phyloP scores from a whole-genome alignment of 2,329 filamentous ascomycete genomes.

The Ascochyta koolunga region DNA sequence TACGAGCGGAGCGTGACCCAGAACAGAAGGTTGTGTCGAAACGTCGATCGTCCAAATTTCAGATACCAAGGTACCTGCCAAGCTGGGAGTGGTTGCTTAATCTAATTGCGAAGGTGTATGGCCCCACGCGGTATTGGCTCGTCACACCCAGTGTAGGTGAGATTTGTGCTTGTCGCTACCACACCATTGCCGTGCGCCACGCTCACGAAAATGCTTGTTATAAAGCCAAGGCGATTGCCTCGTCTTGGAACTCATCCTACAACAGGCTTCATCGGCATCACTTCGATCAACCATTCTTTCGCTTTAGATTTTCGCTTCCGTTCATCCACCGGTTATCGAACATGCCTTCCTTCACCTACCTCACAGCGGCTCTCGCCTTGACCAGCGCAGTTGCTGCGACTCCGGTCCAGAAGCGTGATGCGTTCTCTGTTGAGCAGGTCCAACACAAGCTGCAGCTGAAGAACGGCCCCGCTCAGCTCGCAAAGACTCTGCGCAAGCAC shows the following conservation, averaged over 20 bases:
- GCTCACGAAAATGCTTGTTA: slow-evolving; percentile 28
- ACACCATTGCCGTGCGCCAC: slow-evolving; percentile 16
- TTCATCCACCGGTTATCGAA: slow-evolving; percentile 13
- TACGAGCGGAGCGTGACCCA: slow-evolving; percentile 26
- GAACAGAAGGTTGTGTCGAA: slow-evolving; percentile 36
- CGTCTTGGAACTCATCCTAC: slow-evolving; percentile 25
- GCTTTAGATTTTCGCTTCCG: slow-evolving; percentile 17
- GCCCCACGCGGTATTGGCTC: slow-evolving; percentile 16
- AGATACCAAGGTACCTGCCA: slow-evolving; percentile 37
- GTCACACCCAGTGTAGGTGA: slow-evolving; percentile 14
- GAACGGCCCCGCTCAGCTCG: slow-evolving; percentile 47
- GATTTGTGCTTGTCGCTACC: slow-evolving; percentile 17
- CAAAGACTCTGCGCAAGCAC: slow-evolving; percentile 51
- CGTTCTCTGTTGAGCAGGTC: slow-evolving; percentile 43
- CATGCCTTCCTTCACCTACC: slow-evolving; percentile 43
- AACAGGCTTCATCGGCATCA: slow-evolving; percentile 23
- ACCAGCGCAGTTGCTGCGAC: slow-evolving; percentile 32
- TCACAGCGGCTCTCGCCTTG: slow-evolving; percentile 43
- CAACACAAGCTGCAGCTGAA: slow-evolving; percentile 38
- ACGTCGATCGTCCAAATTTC: slow-evolving; percentile 21
- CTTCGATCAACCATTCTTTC: slow-evolving; percentile 19
- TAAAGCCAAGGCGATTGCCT: slow-evolving; percentile 34
- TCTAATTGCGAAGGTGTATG: slow-evolving; percentile 37
- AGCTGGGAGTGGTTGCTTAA: slow-evolving; percentile 35
- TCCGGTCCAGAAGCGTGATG: slow-evolving; percentile 38